These are phyloP conservation scores for Candida easanensis DNA, from an alignment of 805 yeast species.

Conservation along the genomic window DNA sequence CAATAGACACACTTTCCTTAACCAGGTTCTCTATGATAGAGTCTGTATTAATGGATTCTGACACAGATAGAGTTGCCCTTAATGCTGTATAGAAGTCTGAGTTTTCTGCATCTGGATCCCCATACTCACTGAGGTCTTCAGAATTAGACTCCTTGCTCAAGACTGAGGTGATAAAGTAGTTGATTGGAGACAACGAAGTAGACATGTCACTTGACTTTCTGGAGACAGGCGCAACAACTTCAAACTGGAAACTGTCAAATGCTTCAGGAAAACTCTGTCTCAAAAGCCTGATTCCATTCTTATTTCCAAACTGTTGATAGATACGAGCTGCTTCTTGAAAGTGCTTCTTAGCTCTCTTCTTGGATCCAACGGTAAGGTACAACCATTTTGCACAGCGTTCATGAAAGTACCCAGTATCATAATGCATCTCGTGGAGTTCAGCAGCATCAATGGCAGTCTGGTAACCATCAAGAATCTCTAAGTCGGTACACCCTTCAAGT, in stretches of 20 bases:
- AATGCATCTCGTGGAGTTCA: constrained; percentile 28
- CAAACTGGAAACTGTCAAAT: constrained; percentile 24
- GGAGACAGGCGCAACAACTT: constrained; percentile 22
- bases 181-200: constrained; percentile 22
- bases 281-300: constrained; percentile 26
- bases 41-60: constrained; percentile 40
- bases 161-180: constrained; percentile 29
- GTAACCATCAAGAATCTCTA: constrained; percentile 42
- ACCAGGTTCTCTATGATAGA: constrained; percentile 38
- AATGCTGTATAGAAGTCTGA: constrained; percentile 35
- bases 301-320: constrained; percentile 32
- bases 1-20: constrained; percentile 36
- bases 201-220: constrained; percentile 17
- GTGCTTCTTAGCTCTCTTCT: constrained; percentile 35
- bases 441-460: constrained; percentile 45
- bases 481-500: constrained; percentile 27
- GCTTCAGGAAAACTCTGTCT: constrained; percentile 30
- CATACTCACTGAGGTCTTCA: neutral
- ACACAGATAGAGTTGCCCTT: constrained; percentile 46
- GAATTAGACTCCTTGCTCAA: constrained; percentile 21
- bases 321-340: constrained; percentile 36
- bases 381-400: constrained; percentile 42
- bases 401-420: constrained; percentile 39
- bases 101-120: constrained; percentile 11
- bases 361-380: constrained; percentile 15